Conservation (phyloP, 108 stramenopile genomes). For the Skeletonema menzelii region DNA sequence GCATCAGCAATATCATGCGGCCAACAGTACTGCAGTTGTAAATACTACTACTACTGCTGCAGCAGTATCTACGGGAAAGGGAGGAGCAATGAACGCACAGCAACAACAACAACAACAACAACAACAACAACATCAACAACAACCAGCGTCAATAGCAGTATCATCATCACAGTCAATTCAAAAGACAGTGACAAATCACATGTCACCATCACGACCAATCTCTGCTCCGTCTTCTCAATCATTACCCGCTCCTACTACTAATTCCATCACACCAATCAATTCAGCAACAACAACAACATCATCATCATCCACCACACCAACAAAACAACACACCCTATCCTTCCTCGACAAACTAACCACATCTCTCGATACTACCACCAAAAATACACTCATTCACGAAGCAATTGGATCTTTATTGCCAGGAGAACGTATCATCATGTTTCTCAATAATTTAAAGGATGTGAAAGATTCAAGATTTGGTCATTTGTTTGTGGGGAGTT, state of each 20-base stretch:
- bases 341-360: constrained; percentile 36
- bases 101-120: background rate
- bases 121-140: background rate
- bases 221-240: background rate
- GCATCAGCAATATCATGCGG: constrained; percentile 28
- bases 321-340: no score
- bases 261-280: background rate
- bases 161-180: background rate
- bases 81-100: background rate
- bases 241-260: background rate
- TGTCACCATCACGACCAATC: constrained; percentile 4
- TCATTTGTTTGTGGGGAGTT: constrained; percentile 27
- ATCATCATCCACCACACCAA: background rate
- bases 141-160: background rate
- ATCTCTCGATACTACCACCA: constrained; percentile 24
- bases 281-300: constrained; percentile 21
- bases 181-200: background rate
- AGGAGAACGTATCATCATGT: constrained; percentile 83
- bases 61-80: background rate
- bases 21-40: no score
- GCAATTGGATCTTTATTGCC: constrained; percentile 47
- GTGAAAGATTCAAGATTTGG: constrained; percentile 60
- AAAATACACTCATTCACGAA: constrained; percentile 19
- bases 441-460: constrained; percentile 66
- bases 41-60: background rate